Conservation (phyloP, 768 basidiomycete genomes). For the Candolleomyces aberdarensis region DNA sequence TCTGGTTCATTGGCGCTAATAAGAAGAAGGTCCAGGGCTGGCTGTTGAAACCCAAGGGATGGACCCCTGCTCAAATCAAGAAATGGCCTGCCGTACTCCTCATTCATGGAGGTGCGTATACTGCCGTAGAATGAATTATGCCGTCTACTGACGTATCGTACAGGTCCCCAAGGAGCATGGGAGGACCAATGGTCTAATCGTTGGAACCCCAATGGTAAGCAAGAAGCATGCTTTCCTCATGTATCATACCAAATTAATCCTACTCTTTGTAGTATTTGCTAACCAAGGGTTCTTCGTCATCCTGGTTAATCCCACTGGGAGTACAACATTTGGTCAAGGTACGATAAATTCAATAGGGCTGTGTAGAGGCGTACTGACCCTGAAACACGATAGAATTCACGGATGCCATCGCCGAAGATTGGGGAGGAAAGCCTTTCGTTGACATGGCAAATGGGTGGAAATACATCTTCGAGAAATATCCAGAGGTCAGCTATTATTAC, state of each 20-base stretch:
- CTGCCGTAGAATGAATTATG: not conserved
- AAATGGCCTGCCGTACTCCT: conserved; percentile 79
- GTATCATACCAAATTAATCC: not conserved
- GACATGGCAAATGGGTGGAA: conserved; percentile 78
- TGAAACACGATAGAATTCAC: conserved; percentile 55
- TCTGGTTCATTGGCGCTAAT: conserved; percentile 87
- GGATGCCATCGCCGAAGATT: conserved; percentile 76
- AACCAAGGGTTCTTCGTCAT: conserved; percentile 88
- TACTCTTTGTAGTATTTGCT: conserved; percentile 56
- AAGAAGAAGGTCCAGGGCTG: conserved; percentile 80
- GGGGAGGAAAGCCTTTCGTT: conserved; percentile 84
- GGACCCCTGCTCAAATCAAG: conserved; percentile 57
- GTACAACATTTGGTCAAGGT: conserved; percentile 91
- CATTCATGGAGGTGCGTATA: conserved; percentile 67
- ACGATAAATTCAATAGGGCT: not conserved
- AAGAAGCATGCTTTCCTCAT: not conserved
- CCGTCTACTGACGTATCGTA: not conserved
- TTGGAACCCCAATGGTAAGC: conserved; percentile 84
- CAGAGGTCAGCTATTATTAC: conserved; percentile 48
- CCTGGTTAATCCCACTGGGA: conserved; percentile 91
- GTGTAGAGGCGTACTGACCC: no score
- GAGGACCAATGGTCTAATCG: conserved; percentile 87
- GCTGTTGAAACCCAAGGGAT: conserved; percentile 78
- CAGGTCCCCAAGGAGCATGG: conserved; percentile 82
- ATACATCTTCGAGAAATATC: conserved; percentile 59